These are phyloP conservation scores for Scheffersomyces segobiensis DNA, from an alignment of 1,139 yeast genomes.

Conservation along the genomic window DNA sequence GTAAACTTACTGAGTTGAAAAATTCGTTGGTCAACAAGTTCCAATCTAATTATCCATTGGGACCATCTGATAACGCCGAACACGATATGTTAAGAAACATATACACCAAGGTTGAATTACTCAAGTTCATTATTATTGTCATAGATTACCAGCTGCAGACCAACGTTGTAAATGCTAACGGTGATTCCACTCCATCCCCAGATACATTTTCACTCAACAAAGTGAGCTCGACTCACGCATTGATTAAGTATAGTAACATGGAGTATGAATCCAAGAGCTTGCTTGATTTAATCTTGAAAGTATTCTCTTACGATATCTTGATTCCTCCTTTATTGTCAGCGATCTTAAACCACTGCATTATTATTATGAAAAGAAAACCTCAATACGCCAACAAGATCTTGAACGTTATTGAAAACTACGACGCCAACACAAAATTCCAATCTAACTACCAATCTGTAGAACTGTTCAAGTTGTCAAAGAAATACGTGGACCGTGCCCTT, in stretches of 20 bases:
- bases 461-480: constrained; percentile 41
- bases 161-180: constrained; percentile 22
- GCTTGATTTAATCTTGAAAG: constrained; percentile 62
- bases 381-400: constrained; percentile 49
- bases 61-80: constrained; percentile 47
- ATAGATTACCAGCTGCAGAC: constrained; percentile 69
- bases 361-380: constrained; percentile 57
- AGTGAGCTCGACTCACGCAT: constrained; percentile 66
- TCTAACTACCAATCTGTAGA: constrained; percentile 49
- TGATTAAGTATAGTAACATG: constrained; percentile 53
- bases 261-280: constrained; percentile 74
- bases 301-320: constrained; percentile 56
- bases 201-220: constrained; percentile 54
- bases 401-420: constrained; percentile 34
- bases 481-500: constrained; percentile 43
- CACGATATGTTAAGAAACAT: constrained; percentile 51
- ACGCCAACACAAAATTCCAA: constrained; percentile 39
- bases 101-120: constrained; percentile 61
- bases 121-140: constrained; percentile 71
- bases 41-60: constrained; percentile 41
- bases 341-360: constrained; percentile 51
- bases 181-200: constrained; percentile 10
- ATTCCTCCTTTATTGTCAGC: constrained; percentile 59
- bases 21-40: constrained; percentile 28
- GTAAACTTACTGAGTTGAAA: constrained; percentile 43